Percentiles rank a stretch among this genome's conserved stretches.
phyloP scores from a whole-genome alignment of 2,329 filamentous ascomycete genomes.

The Penicillium thymicola region DNA sequence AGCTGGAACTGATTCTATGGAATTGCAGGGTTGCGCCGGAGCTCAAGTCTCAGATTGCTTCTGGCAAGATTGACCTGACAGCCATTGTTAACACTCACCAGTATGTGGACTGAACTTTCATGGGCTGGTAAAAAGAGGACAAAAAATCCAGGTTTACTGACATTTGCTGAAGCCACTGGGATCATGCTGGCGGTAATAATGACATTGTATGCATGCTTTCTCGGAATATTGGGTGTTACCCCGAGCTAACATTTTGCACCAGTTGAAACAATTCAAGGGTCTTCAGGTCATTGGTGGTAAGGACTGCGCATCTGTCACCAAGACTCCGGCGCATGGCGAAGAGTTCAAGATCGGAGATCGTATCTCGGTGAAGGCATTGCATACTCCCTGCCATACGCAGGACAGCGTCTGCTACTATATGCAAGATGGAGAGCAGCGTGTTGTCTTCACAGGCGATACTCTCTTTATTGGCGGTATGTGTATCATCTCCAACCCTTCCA shows the following conservation, averaged over 20 bases:
- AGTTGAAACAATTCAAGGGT: conserved; percentile 59
- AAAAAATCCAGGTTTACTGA: conserved; percentile 10
- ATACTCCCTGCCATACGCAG: conserved; percentile 97
- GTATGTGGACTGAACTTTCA: conserved; percentile 51
- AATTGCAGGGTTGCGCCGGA: conserved; percentile 56
- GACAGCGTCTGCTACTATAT: conserved; percentile 96
- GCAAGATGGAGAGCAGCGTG: conserved; percentile 70
- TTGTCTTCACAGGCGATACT: conserved; percentile 93
- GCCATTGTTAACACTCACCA: conserved; percentile 97
- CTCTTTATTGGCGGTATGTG: conserved; percentile 80
- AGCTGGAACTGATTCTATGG: not conserved
- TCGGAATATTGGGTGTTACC: not conserved
- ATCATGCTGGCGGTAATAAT: conserved; percentile 89
- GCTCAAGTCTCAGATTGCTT: conserved; percentile 69
- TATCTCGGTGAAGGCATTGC: conserved; percentile 80
- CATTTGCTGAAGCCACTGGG: conserved; percentile 66
- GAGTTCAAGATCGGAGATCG: conserved; percentile 75
- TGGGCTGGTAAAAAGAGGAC: not conserved
- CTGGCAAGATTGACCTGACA: conserved; percentile 73
- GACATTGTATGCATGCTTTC: conserved; percentile 60
- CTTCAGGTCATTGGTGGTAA: conserved; percentile 83
- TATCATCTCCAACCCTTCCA: not conserved
- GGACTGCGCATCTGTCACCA: conserved; percentile 75
- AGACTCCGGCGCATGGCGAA: conserved; percentile 70
- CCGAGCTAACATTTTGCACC: not conserved